A percentile compares a stretch with the other conserved stretches of the same genome.
phyloP scores from a whole-genome alignment of 192 early-diverging fungal genomes.

The Rhizophlyctis rosea region DNA sequence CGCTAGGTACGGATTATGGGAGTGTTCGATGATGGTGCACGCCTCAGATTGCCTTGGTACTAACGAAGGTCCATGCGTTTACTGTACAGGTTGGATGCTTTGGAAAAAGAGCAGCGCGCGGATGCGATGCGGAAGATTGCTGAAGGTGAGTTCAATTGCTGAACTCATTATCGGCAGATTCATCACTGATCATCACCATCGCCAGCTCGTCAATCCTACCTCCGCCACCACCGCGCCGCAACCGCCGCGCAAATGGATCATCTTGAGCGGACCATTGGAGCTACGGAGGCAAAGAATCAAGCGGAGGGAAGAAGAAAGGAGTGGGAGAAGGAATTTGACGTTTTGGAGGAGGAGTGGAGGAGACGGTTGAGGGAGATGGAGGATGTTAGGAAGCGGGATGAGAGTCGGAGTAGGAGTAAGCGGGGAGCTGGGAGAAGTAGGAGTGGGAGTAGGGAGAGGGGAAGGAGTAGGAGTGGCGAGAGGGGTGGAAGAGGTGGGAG shows the following conservation, averaged over 20 bases:
- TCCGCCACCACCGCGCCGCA: slow-evolving; percentile 1
- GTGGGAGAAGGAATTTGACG: slow-evolving; percentile 28
- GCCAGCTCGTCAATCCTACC: slow-evolving; percentile 2
- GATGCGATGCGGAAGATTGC: slow-evolving; percentile 35
- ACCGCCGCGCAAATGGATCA: slow-evolving; percentile 9
- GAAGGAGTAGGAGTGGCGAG: not conserved
- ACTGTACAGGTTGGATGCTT: slow-evolving; percentile 35
- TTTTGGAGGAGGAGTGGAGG: slow-evolving; percentile 47
- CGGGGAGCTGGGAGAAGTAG: not conserved
- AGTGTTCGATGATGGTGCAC: not conserved
- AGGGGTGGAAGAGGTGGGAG: not conserved
- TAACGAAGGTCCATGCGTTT: too few species aligned
- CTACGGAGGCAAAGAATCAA: slow-evolving; percentile 20
- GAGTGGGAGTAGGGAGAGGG: not conserved
- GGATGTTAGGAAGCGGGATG: slow-evolving; percentile 1
- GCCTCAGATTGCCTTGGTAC: not conserved
- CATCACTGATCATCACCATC: not conserved
- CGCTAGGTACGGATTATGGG: slow-evolving; percentile 10
- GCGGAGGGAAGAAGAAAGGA: slow-evolving; percentile 16
- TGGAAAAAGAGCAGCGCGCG: slow-evolving; percentile 43
- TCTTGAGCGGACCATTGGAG: slow-evolving; percentile 24
- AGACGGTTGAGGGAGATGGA: slow-evolving; percentile 38
- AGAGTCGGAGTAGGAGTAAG: too few species aligned
- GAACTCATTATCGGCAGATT: not conserved
- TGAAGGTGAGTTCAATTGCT: slow-evolving; percentile 29